phyloP scores from a whole-genome alignment of 2,329 filamentous ascomycete genomes.

The Ophiostoma quercus region DNA sequence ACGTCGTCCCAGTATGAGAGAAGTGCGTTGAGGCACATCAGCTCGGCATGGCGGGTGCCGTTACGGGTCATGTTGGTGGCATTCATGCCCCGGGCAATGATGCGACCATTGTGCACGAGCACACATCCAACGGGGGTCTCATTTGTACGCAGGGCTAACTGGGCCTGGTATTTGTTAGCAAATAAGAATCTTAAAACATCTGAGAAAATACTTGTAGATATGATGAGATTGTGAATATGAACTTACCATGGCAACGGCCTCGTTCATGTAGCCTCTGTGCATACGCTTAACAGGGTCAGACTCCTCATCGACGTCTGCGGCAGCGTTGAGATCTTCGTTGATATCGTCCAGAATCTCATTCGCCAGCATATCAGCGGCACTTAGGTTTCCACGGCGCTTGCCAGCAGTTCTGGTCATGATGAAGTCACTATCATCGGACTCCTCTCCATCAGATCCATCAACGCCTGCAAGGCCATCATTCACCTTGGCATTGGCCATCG shows the following conservation, averaged over 20 bases:
- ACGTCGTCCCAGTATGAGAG: conserved; percentile 40
- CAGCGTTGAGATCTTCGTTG: conserved; percentile 31
- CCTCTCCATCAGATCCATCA: conserved; percentile 23
- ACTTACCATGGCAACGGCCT: conserved; percentile 78
- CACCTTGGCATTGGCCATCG: conserved; percentile 22
- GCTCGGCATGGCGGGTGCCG: conserved; percentile 92
- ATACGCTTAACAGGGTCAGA: conserved; percentile 30
- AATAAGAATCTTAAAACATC: too few relatives aligned
- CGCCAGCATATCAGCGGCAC: conserved; percentile 27
- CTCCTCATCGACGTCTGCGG: conserved; percentile 32
- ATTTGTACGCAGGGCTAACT: conserved; percentile 74
- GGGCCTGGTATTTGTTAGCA: conserved; percentile 54
- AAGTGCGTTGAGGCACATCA: conserved; percentile 69
- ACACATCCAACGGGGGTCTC: conserved; percentile 98
- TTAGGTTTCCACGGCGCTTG: conserved; percentile 28
- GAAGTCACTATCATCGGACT: conserved; percentile 25
- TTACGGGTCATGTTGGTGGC: conserved; percentile 88
- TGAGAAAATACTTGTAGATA: neutral
- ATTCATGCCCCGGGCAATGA: conserved; percentile 92
- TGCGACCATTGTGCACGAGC: conserved; percentile 69
- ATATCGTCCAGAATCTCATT: conserved; percentile 29
- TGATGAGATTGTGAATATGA: neutral
- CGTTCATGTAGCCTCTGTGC: conserved; percentile 66
- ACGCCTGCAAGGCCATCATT: conserved; percentile 15
- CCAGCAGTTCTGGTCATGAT: conserved; percentile 29